Conservation (phyloP, 768 basidiomycete species). For the Guyanaporus albipodus region DNA sequence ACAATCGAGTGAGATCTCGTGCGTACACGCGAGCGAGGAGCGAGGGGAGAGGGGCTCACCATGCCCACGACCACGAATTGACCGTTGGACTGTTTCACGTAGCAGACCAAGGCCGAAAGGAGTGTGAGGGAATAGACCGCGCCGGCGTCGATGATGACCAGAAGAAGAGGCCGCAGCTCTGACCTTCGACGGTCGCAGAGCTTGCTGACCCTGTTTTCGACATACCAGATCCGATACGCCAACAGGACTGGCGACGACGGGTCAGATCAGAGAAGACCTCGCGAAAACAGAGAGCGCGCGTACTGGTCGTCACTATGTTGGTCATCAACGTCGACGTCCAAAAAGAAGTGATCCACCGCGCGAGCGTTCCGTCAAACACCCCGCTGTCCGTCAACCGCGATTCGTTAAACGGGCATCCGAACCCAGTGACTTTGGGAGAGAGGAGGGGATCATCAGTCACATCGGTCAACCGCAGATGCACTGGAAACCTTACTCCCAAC, state of each 20-base stretch:
- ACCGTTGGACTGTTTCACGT: slow-evolving; percentile 25
- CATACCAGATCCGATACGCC: slow-evolving; percentile 30
- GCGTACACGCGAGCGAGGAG: no score
- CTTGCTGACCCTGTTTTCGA: slow-evolving; percentile 20
- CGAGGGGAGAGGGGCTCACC: slow-evolving; percentile 19
- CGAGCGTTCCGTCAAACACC: slow-evolving; percentile 27
- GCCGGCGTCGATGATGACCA: slow-evolving; percentile 36
- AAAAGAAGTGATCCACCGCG: slow-evolving; percentile 34
- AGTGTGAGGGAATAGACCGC: slow-evolving; percentile 36
- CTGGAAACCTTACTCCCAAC: slow-evolving; percentile 17
- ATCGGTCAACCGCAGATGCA: not conserved
- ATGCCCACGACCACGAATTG: slow-evolving; percentile 36
- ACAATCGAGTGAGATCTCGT: no score
- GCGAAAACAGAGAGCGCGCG: not conserved
- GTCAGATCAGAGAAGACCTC: not conserved
- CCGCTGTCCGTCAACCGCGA: slow-evolving; percentile 5
- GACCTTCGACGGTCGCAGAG: slow-evolving; percentile 10
- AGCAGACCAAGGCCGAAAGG: slow-evolving; percentile 30
- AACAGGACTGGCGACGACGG: slow-evolving; percentile 18
- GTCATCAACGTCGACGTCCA: slow-evolving; percentile 31
- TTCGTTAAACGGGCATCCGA: slow-evolving; percentile 15
- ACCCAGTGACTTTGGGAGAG: slow-evolving; percentile 17
- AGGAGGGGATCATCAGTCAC: not conserved
- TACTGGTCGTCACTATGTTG: slow-evolving; percentile 33
- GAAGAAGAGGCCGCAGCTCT: slow-evolving; percentile 17